Conservation (phyloP, 768 basidiomycete species). For the Tricholomella constricta region DNA sequence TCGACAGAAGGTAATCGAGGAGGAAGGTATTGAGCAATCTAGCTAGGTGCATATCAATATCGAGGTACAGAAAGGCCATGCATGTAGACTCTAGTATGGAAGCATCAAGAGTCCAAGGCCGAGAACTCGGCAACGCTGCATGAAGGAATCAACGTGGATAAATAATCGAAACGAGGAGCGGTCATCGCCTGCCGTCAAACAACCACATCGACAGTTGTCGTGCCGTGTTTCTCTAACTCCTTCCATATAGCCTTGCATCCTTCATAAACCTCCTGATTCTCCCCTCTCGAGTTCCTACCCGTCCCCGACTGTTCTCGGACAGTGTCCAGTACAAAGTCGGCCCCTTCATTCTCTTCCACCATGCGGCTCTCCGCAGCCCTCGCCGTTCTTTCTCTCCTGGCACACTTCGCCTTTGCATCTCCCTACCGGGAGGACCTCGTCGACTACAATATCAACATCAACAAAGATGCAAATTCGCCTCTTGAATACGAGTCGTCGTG, state of each 20-base stretch:
- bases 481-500: conserved; percentile 67
- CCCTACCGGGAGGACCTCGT: conserved; percentile 69
- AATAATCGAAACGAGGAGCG: neutral
- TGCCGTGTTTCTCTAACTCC: neutral
- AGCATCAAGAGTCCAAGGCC: neutral
- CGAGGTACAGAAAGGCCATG: neutral
- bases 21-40: no score
- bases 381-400: conserved; percentile 38
- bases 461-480: conserved; percentile 67
- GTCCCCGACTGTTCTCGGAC: conserved; percentile 19
- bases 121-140: neutral
- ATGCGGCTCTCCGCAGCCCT: conserved; percentile 55
- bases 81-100: neutral
- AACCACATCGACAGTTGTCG: neutral
- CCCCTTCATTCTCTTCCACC: conserved; percentile 10
- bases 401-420: conserved; percentile 48
- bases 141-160: conserved; percentile 2
- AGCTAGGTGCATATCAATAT: no score
- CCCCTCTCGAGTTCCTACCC: conserved; percentile 6
- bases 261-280: neutral
- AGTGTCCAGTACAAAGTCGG: neutral
- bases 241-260: neutral
- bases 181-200: conserved; percentile 3
- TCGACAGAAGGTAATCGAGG: no score
- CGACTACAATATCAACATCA: conserved; percentile 79